Base-by-base conservation (phyloP, 345 rosid genomes). In the Aethionema arabicum region DNA sequence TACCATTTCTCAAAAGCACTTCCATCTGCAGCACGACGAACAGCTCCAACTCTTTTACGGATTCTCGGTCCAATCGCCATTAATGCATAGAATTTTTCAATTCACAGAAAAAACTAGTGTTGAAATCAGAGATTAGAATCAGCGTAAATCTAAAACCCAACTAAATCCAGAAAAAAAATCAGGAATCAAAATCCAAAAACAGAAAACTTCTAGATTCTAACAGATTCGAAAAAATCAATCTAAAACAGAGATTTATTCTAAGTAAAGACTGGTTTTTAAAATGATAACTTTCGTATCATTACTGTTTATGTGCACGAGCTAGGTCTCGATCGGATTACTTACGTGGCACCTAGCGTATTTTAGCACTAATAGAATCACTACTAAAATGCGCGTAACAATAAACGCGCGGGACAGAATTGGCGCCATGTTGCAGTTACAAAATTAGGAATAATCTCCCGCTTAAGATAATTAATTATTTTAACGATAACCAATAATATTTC, bases 1-100 rank as follows among this genome's bases (percentile, higher is more conserved):
- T 73, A 91, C 98, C 98, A 88, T 41, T 74, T 80, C 44, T 84
- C 41, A 15, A 86, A 88, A 48, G 96, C 98, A 61, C 96, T 91
- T 3, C 95, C 96, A 57, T 86, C 87, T 8, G 84, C 67, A 59
- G 88, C 91, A 66, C 98, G 95, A 59, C 72, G 88, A 52, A 68
- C 43, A 10, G 90, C 88, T 61, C 48, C 78, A 11, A 91, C 85
- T 81, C 91, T 80, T 79, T 84, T 83, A 66, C 91, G 88, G 50
- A 51, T 63, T 70, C 85, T 80, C 42, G 80, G 59, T 32, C 62
- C 76, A 68, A 74, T 79, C 77, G 66, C 88, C 97, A 85, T 83
- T 78, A 65, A 72, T 40, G 79, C 59, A 15, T 35, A 38, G 6
- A 32, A 5, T 49, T 32, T 32, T 50, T 32, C 56, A 51, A 72